Percentiles rank a stretch among this genome's conserved stretches.
These are phyloP conservation scores for Neospora caninum DNA, from an alignment of 169 alveolate genomes.

Conservation along the genomic window DNA sequence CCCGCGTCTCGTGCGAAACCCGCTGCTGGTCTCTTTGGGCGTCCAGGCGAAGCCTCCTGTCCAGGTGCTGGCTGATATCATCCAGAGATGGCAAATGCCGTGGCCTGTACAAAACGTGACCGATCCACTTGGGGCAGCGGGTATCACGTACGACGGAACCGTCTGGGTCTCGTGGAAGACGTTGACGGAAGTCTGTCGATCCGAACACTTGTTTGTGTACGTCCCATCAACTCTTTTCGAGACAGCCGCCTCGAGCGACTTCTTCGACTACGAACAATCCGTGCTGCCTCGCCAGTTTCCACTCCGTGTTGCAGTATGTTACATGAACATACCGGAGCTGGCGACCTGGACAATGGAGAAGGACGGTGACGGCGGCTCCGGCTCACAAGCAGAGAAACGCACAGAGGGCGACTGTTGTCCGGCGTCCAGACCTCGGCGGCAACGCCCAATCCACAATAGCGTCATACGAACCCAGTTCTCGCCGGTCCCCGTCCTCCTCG, in stretches of 20 bases:
- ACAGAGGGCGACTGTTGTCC: neutral
- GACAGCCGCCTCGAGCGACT: neutral
- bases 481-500: neutral
- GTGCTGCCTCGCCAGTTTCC: constrained; percentile 5
- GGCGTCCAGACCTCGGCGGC: neutral
- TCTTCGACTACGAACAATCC: constrained; percentile 32
- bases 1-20: no score
- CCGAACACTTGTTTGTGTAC: neutral
- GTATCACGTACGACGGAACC: constrained; percentile 42
- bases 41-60: constrained; percentile 31
- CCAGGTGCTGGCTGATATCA: constrained; percentile 12
- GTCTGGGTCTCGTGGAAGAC: constrained; percentile 20
- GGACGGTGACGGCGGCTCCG: neutral
- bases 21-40: no score
- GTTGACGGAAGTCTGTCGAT: neutral
- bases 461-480: neutral
- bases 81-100: constrained; percentile 37
- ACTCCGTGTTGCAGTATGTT: neutral
- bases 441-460: neutral
- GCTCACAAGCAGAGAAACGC: neutral
- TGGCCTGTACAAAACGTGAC: constrained; percentile 31
- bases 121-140: constrained; percentile 42
- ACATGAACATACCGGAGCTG: neutral
- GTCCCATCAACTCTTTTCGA: neutral
- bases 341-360: neutral